Evolutionary conservation across 805 yeast species (phyloP).

Genomic region (Candida lessepsii): DNA sequence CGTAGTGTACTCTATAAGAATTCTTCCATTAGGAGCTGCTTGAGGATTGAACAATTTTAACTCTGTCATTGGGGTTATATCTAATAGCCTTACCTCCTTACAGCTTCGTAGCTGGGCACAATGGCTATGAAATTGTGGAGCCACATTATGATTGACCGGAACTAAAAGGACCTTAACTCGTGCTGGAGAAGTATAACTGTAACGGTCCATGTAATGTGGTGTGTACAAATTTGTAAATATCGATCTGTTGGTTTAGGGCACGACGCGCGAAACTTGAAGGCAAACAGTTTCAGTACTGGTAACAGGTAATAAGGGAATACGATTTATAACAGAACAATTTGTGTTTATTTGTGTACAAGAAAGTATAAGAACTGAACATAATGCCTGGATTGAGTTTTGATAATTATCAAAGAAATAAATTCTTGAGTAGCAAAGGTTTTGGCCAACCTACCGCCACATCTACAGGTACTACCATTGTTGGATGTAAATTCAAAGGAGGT

Average conservation of each 20-base stretch:
- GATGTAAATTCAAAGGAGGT: conserved; percentile 89
- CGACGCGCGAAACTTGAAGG: conserved; percentile 5
- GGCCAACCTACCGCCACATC: conserved; percentile 87
- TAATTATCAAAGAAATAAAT: conserved; percentile 86
- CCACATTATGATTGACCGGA: conserved; percentile 56
- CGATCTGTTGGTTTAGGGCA: conserved; percentile 1
- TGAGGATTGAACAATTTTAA: conserved; percentile 71
- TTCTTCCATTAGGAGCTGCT: conserved; percentile 74
- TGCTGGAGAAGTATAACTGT: conserved; percentile 61
- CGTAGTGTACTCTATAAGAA: conserved; percentile 56
- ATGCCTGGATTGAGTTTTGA: conserved; percentile 95
- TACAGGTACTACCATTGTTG: conserved; percentile 99
- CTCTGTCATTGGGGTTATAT: conserved; percentile 60
- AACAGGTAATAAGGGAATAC: no score
- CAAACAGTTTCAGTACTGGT: background rate
- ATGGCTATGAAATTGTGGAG: conserved; percentile 42
- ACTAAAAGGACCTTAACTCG: conserved; percentile 64
- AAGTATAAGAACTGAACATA: no score
- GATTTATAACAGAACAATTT: no score
- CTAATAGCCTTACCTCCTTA: conserved; percentile 69
- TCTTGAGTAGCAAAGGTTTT: conserved; percentile 67
- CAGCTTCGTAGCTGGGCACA: conserved; percentile 45
- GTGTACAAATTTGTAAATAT: background rate
- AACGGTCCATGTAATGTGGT: conserved; percentile 25
- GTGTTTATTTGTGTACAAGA: no score